These are phyloP conservation scores for Fagus crenata DNA, from an alignment of 306 rosid genomes.

Conservation along the genomic window DNA sequence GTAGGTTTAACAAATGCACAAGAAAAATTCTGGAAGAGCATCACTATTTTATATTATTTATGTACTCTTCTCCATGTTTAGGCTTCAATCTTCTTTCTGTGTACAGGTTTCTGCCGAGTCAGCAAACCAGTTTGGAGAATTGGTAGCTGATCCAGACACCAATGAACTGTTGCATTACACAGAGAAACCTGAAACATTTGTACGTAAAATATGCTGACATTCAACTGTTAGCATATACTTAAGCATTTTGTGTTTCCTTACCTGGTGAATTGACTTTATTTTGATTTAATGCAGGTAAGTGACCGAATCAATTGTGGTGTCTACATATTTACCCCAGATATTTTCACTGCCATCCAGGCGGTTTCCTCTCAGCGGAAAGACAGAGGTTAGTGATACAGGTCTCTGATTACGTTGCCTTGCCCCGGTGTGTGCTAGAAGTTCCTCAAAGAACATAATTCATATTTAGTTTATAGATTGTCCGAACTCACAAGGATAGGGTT, in stretches of 20 bases:
- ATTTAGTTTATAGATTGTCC: not conserved
- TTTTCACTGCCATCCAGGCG: conserved; percentile 73
- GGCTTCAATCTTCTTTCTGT: conserved; percentile 17
- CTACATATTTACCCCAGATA: conserved; percentile 79
- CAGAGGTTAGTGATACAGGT: conserved; percentile 50
- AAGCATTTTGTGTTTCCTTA: conserved; percentile 15
- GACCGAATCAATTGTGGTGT: conserved; percentile 90
- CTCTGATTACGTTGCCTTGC: not conserved
- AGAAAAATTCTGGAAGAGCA: conserved; percentile 7
- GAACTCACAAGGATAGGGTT: not conserved
- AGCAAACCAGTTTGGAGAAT: conserved; percentile 84
- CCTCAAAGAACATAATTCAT: not conserved
- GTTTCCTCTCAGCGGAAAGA: conserved; percentile 80
- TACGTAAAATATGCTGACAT: conserved; percentile 35
- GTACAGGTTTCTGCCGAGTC: conserved; percentile 86
- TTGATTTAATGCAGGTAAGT: conserved; percentile 63
- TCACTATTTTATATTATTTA: not conserved
- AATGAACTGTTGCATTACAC: conserved; percentile 93
- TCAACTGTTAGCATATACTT: not conserved
- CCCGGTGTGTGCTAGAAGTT: not conserved
- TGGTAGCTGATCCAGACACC: conserved; percentile 84
- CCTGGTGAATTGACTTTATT: conserved; percentile 15
- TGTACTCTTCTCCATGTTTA: conserved; percentile 7
- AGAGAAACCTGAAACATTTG: conserved; percentile 96
- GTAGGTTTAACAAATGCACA: conserved; percentile 39